Evolutionary conservation across 148 eudicot genomes (phyloP).

Genomic region (Euryodendron excelsum): DNA sequence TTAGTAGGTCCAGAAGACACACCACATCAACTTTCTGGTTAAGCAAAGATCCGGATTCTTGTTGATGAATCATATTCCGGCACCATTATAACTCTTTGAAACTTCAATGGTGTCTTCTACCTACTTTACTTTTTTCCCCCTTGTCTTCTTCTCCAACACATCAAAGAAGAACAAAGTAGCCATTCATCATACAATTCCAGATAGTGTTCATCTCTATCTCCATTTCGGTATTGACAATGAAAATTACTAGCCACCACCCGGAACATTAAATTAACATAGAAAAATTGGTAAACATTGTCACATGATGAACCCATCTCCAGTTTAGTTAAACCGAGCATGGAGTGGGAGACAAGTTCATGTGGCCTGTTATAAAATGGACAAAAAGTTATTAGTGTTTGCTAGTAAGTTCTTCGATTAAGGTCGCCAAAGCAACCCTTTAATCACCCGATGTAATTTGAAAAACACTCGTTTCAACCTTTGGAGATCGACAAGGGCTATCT

Average conservation of each 20-base stretch:
- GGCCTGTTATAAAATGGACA: constrained; percentile 15
- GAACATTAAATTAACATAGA: background rate
- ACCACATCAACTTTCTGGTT: constrained; percentile 38
- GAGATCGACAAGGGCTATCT: background rate
- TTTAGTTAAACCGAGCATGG: constrained; percentile 6
- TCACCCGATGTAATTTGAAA: background rate
- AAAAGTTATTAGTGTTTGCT: background rate
- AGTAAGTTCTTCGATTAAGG: background rate
- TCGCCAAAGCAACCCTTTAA: background rate
- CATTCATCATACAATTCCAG: background rate
- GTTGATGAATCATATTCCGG: constrained; percentile 35
- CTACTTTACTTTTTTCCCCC: constrained; percentile 2
- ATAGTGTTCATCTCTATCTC: background rate
- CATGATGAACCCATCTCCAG: background rate
- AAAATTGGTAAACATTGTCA: background rate
- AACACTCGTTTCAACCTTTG: background rate
- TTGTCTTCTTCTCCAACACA: background rate
- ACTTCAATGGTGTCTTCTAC: constrained; percentile 14
- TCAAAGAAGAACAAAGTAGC: constrained; percentile 3
- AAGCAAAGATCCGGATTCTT: constrained; percentile 37
- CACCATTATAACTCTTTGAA: constrained; percentile 1
- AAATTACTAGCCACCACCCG: constrained; percentile 3
- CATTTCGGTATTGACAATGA: background rate
- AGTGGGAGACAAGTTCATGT: constrained; percentile 16
- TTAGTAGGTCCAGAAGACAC: constrained; percentile 26